Percentiles rank a stretch among this genome's conserved stretches.
phyloP scores from a whole-genome alignment of 352 stramenopile species.

The Phytophthora sp. region DNA sequence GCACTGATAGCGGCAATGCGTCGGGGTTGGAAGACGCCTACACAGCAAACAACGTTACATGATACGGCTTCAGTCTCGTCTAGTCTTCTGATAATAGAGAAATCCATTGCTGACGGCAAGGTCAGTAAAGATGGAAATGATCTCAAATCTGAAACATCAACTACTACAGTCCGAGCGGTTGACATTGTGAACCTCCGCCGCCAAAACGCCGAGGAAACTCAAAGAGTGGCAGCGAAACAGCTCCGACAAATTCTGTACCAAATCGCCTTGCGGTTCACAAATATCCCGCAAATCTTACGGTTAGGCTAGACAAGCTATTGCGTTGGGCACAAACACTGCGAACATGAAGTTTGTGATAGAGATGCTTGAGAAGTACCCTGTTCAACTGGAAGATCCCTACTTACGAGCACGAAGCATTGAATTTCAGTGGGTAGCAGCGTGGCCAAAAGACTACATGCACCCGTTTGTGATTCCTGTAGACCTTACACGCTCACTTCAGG shows the following conservation, averaged over 20 bases:
- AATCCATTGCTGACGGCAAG: too few species aligned
- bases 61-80: too few species aligned
- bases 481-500: not conserved
- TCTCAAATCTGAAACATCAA: too few species aligned
- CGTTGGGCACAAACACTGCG: not conserved
- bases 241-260: not conserved
- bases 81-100: not conserved
- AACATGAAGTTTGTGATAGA: constrained; percentile 6
- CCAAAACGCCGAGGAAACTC: not conserved
- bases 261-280: constrained; percentile 4
- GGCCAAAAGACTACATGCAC: not conserved
- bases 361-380: constrained; percentile 3
- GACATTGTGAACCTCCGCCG: too few species aligned
- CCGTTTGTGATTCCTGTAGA: constrained; percentile 7
- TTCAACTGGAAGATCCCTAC: constrained; percentile 6
- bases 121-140: too few species aligned
- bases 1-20: too few species aligned
- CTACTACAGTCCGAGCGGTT: too few species aligned
- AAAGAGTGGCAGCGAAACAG: not conserved
- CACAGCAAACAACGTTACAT: too few species aligned
- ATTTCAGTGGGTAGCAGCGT: constrained; percentile 1
- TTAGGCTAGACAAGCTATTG: not conserved
- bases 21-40: too few species aligned
- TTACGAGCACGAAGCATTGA: not conserved
- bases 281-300: not conserved